Base-by-base conservation (phyloP, 2,329 filamentous ascomycete genomes). In the Aureobasidium leucospermi region DNA sequence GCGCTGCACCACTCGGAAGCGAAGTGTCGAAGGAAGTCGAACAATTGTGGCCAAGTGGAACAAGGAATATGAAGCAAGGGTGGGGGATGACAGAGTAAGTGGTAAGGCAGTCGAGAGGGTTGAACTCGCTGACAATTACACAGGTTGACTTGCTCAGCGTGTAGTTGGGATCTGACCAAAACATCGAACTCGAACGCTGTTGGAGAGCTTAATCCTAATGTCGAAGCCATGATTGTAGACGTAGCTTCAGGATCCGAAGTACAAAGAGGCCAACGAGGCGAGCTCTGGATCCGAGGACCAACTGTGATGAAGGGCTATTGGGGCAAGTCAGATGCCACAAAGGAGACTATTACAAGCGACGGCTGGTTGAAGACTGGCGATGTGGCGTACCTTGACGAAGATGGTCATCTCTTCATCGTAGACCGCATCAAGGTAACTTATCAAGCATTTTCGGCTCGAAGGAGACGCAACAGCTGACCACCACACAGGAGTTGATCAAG, bases 51-150 rank as follows among this genome's bases (percentile, higher is more conserved):
- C 72, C 75, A 1, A 68, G 64, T 1, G 74, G 77, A 13, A 67
- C 71, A 23, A 71, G 84, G 28, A 80, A 80, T 64, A 68, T 85
- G 31, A 81, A 79, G 68, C 89, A 93, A 47, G 90, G 89, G 4
- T 95, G 89, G 87, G 90, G 90, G 5, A 93, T 95, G 90, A 94
- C 90, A 1, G 90, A 94, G 68, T 71, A 67, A 70, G 75, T 81
- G 3, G 1, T 4, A 4, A 10, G 34, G 2, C 10, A 7, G 3
- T 15, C 13, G 19, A 29, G 6, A 13, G 6, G 2, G 3, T 2
- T 19, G 6, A 10, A 32, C 10, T n/a, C 51, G 23, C 51, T 60
- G 23, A 60, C 13, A 8, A 11, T 53, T 6, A 5, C 19, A 29
- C 57, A 78, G 76, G 65, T 74, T 77, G 2, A 94, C 89, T 0